A percentile compares a stretch with the other conserved stretches of the same genome.
Conservation (phyloP, 192 early-diverging fungal genomes). For the Dissophora globulifera region DNA sequence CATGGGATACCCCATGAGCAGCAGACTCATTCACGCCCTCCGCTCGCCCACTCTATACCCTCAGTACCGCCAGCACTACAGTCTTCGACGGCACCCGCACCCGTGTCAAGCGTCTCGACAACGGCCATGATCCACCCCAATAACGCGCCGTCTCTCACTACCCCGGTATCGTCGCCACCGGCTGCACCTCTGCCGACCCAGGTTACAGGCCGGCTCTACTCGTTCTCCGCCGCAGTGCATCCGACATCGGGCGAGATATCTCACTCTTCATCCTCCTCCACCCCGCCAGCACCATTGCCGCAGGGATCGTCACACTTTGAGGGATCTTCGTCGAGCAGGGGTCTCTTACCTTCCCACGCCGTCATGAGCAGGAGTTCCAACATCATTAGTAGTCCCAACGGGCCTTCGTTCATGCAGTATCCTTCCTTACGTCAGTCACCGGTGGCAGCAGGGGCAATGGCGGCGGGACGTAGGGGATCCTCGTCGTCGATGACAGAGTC, state of each 20-base stretch:
- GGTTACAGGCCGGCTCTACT: slow-evolving; percentile 35
- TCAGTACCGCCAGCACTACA: too few species aligned
- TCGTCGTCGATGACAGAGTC: slow-evolving; percentile 15
- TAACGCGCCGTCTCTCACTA: not conserved
- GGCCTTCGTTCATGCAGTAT: not conserved
- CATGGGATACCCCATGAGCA: too few species aligned
- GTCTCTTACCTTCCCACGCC: not conserved
- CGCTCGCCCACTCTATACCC: too few species aligned
- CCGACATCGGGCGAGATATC: slow-evolving; percentile 10
- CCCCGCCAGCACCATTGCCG: not conserved
- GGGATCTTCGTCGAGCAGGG: slow-evolving; percentile 1
- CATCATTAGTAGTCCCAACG: not conserved
- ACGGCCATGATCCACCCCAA: not conserved
- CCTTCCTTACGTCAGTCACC: not conserved
- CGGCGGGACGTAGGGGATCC: not conserved
- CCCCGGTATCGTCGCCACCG: slow-evolving; percentile 1
- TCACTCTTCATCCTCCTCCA: slow-evolving; percentile 7
- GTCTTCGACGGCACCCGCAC: too few species aligned
- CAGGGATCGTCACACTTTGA: not conserved
- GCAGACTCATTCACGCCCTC: not conserved
- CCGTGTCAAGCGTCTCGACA: not conserved
- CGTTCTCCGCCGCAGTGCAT: slow-evolving; percentile 12
- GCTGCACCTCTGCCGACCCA: slow-evolving; percentile 10
- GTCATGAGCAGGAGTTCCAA: not conserved
- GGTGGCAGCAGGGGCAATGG: not conserved